Evolutionary conservation across 768 basidiomycete species (phyloP).

Genomic region (Auricularia heimuer): DNA sequence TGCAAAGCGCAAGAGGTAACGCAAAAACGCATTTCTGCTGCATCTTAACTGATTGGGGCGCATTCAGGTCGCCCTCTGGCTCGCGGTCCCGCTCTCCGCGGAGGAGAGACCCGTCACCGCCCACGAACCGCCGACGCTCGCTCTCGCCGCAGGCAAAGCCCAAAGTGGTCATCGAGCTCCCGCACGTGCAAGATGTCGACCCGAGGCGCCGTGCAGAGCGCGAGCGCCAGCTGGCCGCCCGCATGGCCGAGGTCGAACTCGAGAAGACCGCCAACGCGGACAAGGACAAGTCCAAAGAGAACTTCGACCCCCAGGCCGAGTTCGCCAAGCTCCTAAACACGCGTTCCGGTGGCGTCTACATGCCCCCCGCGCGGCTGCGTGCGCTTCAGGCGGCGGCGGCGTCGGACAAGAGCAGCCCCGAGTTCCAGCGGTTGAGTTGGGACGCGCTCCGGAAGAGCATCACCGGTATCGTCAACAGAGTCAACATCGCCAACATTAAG

Average conservation of each 20-base stretch:
- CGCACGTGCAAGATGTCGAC: slow-evolving; percentile 60
- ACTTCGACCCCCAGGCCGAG: slow-evolving; percentile 45
- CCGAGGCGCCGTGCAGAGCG: slow-evolving; percentile 67
- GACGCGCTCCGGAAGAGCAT: slow-evolving; percentile 95
- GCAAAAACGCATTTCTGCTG: neutral
- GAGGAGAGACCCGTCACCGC: slow-evolving; percentile 21
- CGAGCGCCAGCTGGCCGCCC: slow-evolving; percentile 67
- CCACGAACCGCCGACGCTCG: slow-evolving; percentile 20
- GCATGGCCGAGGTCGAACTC: slow-evolving; percentile 59
- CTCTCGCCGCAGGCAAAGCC: slow-evolving; percentile 22
- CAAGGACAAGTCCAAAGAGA: slow-evolving; percentile 32
- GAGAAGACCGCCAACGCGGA: slow-evolving; percentile 33
- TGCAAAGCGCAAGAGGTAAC: neutral
- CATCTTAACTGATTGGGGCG: neutral
- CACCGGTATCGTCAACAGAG: slow-evolving; percentile 99
- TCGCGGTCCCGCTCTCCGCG: slow-evolving; percentile 18
- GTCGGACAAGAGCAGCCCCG: slow-evolving; percentile 70
- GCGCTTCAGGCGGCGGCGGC: slow-evolving; percentile 81
- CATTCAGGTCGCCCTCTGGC: neutral
- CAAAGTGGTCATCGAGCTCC: slow-evolving; percentile 27
- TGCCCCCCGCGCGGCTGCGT: slow-evolving; percentile 87
- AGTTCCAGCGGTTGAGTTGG: slow-evolving; percentile 95
- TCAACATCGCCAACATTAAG: slow-evolving; percentile 95
- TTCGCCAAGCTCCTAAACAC: slow-evolving; percentile 75
- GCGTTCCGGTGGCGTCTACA: slow-evolving; percentile 88